Percentiles rank a stretch among this genome's conserved stretches.
Conservation (phyloP, 2,329 filamentous ascomycete genomes). For the Helminthosporium solani region DNA sequence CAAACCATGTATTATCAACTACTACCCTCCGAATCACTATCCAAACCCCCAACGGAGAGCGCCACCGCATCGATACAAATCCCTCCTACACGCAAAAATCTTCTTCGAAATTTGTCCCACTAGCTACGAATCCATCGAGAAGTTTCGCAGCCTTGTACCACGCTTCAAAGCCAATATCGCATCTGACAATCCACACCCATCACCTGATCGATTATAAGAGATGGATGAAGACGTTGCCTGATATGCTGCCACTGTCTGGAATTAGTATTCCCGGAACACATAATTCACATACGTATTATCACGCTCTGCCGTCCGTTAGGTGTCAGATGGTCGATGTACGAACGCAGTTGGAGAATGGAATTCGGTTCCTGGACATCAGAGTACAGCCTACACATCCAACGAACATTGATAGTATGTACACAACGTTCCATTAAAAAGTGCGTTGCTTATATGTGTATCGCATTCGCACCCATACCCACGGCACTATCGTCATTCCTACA, state of each 20-base stretch:
- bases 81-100: constrained; percentile 56
- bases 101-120: constrained; percentile 41
- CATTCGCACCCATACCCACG: no score
- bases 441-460: no score
- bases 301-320: constrained; percentile 85
- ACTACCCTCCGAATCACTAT: constrained; percentile 75
- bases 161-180: constrained; percentile 45
- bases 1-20: constrained; percentile 24
- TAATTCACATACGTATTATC: constrained; percentile 84
- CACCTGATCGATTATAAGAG: constrained; percentile 59
- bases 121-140: constrained; percentile 42
- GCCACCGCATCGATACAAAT: constrained; percentile 67
- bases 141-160: constrained; percentile 48
- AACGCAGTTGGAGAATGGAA: constrained; percentile 82
- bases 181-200: constrained; percentile 32
- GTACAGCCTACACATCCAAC: constrained; percentile 65
- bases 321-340: constrained; percentile 80
- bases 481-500: no score
- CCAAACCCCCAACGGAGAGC: constrained; percentile 58
- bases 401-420: constrained; percentile 44
- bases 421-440: no score
- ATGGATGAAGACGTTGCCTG: constrained; percentile 79
- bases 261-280: constrained; percentile 94
- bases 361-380: constrained; percentile 91
- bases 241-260: constrained; percentile 71